Evolutionary conservation across 208 protist genomes (phyloP), one percentile per base, ranked within the genome.

Genomic region (Porcisia deanei): DNA sequence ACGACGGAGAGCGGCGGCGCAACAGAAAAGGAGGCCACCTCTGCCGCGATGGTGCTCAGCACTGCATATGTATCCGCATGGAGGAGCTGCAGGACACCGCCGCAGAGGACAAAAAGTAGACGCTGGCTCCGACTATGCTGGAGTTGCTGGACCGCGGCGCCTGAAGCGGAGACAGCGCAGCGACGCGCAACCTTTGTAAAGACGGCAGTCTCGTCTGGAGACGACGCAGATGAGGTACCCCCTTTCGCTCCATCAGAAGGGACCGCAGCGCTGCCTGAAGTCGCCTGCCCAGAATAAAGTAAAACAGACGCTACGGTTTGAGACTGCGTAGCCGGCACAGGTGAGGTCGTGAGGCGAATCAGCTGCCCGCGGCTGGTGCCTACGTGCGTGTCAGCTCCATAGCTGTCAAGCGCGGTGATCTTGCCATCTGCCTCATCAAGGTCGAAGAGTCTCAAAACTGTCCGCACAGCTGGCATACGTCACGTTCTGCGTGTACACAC

Each of bases 71-170:
- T 77, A 57, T 82, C 78, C 5, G 78, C 78, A 6, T 82, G 71
- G 22, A 82, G 72, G 0, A 82, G 71, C 16, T 66, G 78, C 66
- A 95, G 80, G 14, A 78, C 67, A 3, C 79, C 79, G 37, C 84
- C 88, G 71, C 83, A 90, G 14, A 91, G 78, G 25, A 89, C 91
- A 81, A 95, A 92, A 37, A 94, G 67, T 14, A 93, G 64, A 25
- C 72, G 81, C 34, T 92, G 88, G n/a, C 79, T 88, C 9, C 88
- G 85, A 71, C 91, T 91, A 74, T 93, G 89, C 73, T 95, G 89
- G 2, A 95, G 30, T 52, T 87, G 85, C 55, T 84, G 78, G 20
- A 95, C 80, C 14, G 67, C 57, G 1, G 67, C 65, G 2, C 55
- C 71, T 8, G 67, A 37, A 2, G 53, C 43, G 18, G 78, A 82